Evolutionary conservation across 2,329 filamentous ascomycete species (phyloP), one percentile per base, ranked within the genome.

Genomic region (Didymosphaeria variabile): DNA sequence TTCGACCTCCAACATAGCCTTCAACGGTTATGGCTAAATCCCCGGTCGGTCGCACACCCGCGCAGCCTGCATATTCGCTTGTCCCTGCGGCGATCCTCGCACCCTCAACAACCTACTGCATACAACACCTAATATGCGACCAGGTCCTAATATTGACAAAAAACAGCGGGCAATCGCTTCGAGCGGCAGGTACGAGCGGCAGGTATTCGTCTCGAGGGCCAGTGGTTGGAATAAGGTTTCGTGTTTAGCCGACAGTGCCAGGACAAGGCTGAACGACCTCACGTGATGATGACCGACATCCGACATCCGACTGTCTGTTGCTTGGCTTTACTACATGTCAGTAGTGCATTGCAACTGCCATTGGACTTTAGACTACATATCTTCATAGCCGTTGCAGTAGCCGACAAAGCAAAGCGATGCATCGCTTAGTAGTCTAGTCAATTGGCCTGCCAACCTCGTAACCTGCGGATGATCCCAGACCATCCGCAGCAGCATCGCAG

Each of bases 11-110:
- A 44, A 32, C 38, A 32, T 12, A 7, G 5, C n/a, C 26, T 55
- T 6, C 17, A 31, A 42, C 38, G 8, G 8, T 44, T 31, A n/a
- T 21, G 52, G 52, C 12, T 44, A 44, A 55, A 55, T 13, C 38
- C 40, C 52, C 31, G 52, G 26, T 44, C 31, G 38, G 52, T 44
- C 36, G 36, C 36, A 53, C 36, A 26, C 8, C 40, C 40, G 32
- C n/a, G 34, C 32, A 54, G 31, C 38, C 12, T 45, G 52, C 52
- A 55, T 55, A 32, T 29, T 55, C 52, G 52, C 52, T 23, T 55
- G 38, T 26, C 52, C 52, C 52, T 55, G 52, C 26, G 52, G 13
- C 52, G 52, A 55, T 55, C 49, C 49, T 52, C 9, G 23, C 49
- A 52, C 15, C 49, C 49, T 52, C 32, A 40, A 19, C 50, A 42